Evolutionary conservation across 345 rosid species (phyloP).

Genomic region (Isatis tinctoria): DNA sequence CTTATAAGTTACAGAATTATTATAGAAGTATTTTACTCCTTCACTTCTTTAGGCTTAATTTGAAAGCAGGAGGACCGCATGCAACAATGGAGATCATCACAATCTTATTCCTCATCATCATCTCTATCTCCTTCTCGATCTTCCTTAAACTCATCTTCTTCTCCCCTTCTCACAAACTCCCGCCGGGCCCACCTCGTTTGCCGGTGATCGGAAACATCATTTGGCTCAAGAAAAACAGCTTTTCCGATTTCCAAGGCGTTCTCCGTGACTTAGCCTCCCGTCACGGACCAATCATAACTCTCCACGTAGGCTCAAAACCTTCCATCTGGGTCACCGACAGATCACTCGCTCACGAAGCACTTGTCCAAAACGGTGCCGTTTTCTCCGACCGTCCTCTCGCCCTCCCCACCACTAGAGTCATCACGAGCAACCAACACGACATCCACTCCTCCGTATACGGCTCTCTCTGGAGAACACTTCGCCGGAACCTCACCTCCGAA

Average conservation of each 20-base stretch:
- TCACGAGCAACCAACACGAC: conserved; percentile 30
- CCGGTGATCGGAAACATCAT: conserved; percentile 35
- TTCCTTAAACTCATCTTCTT: conserved; percentile 14
- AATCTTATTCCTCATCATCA: conserved; percentile 11
- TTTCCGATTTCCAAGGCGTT: conserved; percentile 28
- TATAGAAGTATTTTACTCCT: too few relatives aligned
- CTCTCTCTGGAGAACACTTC: conserved; percentile 41
- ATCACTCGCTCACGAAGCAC: conserved; percentile 41
- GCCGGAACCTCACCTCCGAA: conserved; percentile 47
- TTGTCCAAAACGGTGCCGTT: conserved; percentile 40
- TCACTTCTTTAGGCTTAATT: not conserved
- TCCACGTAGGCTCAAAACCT: conserved; percentile 36
- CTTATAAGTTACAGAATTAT: too few relatives aligned
- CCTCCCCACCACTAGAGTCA: conserved; percentile 18
- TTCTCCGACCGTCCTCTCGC: conserved; percentile 45
- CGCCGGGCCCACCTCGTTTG: conserved; percentile 21
- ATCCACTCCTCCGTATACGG: conserved; percentile 44
- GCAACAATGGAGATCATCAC: conserved; percentile 30
- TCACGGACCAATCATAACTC: conserved; percentile 40
- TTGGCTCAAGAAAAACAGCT: conserved; percentile 30
- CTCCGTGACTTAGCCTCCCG: conserved; percentile 31
- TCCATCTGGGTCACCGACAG: conserved; percentile 38
- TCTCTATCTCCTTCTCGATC: conserved; percentile 8
- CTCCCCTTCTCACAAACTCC: conserved; percentile 21
- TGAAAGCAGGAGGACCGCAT: not conserved